A percentile compares a stretch with the other conserved stretches of the same genome.
Evolutionary conservation across 495 filamentous ascomycete species (phyloP).

Genomic region (Xylaria acuta): DNA sequence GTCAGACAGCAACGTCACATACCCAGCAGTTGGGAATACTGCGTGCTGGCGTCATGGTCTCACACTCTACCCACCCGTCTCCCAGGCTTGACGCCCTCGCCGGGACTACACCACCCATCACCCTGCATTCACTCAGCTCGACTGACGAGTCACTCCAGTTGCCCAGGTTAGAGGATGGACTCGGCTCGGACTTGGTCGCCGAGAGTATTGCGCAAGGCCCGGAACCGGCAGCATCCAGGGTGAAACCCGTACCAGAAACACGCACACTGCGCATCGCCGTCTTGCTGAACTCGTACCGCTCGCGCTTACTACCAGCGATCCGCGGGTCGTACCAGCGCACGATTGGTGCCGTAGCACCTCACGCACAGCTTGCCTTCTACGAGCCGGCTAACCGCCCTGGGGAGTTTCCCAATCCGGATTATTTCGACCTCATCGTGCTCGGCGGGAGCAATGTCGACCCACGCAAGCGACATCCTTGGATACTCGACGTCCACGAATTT

Average conservation of each 20-base stretch:
- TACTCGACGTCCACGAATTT: constrained; percentile 51
- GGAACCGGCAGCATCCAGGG: not conserved
- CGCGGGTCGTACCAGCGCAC: constrained; percentile 49
- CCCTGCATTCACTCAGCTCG: not conserved
- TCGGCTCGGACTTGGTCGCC: not conserved
- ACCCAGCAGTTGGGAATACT: not conserved
- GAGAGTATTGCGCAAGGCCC: not conserved
- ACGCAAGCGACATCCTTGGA: constrained; percentile 50
- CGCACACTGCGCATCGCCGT: constrained; percentile 48
- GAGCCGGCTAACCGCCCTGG: constrained; percentile 48
- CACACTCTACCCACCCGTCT: not conserved
- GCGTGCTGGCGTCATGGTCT: not conserved
- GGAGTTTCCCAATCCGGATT: constrained; percentile 47
- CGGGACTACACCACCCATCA: not conserved
- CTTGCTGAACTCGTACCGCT: constrained; percentile 53
- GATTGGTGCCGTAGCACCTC: constrained; percentile 41
- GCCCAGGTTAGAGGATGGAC: not conserved
- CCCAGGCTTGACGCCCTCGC: not conserved
- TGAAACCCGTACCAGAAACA: constrained; percentile 19
- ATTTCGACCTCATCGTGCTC: constrained; percentile 55
- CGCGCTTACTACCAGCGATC: constrained; percentile 45
- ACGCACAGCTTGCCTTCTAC: constrained; percentile 45
- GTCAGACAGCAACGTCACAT: not conserved
- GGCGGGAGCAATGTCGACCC: constrained; percentile 57
- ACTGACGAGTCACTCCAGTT: not conserved